Evolutionary conservation across 2,329 filamentous ascomycete species (phyloP), one percentile per base, ranked within the genome.

Genomic region (Bertia moriformis): DNA sequence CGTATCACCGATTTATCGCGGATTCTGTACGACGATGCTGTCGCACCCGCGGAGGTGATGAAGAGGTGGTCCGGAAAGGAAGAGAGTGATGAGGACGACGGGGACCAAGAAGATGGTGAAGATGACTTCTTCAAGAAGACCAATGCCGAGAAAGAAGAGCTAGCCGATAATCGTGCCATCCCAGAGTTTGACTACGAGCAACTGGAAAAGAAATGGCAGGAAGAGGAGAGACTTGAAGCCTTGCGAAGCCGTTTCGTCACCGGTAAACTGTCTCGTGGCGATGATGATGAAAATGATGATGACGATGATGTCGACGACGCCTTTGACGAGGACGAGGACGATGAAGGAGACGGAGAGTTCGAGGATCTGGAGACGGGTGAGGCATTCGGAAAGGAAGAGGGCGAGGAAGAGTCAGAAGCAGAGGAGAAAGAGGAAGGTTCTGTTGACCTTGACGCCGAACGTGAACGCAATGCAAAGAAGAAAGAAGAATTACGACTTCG

Each of bases 401-500:
- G 73, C 45, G 81, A 85, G 7, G 32, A 35, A 10, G 32, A 35
- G 10, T 7, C 7, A 12, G 32, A 35, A 18, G 32, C 10, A 7
- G 32, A 13, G 15, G 15, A 35, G 10, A 17, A 35, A 18, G 32
- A 35, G 15, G 32, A 35, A 35, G 32, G 32, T 15, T 15, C 32
- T 10, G 32, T 35, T 13, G 32, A 35, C 37, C 67, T 96, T n/a
- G 86, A 89, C 44, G 83, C 78, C 3, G 91, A 98, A 61, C 82
- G 91, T 48, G 85, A 86, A 48, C 83, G 76, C 58, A 98, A 98
- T 51, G 91, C 91, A 2, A 76, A 78, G 46, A 73, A 84, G 46
- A 98, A 98, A 59, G 91, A 95, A 59, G 91, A 98, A 56, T 73
- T 98, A 39, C 93, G 86, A 55, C 67, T 93, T 39, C 78, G 93